A percentile compares a stretch with the other conserved stretches of the same genome.
These are phyloP conservation scores for Oenanthe javanica DNA, from an alignment of 140 eudicot species.

Conservation along the genomic window DNA sequence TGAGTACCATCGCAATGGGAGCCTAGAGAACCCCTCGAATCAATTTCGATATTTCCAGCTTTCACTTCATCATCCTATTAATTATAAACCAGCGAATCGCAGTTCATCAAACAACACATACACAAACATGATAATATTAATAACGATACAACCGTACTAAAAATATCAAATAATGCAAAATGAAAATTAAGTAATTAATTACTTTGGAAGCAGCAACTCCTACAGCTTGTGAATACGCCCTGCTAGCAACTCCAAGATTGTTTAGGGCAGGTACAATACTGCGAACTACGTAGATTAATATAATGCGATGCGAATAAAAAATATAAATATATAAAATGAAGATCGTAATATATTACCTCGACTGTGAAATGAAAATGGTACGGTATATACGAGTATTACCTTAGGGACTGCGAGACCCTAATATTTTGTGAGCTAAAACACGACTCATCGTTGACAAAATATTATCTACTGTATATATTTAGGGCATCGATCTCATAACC, in stretches of 20 bases:
- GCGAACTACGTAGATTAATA: not conserved
- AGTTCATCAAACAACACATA: too few species aligned
- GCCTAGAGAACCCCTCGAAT: too few species aligned
- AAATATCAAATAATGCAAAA: not conserved
- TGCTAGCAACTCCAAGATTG: not conserved
- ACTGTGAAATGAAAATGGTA: not conserved
- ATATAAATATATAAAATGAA: not conserved
- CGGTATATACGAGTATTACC: not conserved
- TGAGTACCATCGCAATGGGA: too few species aligned
- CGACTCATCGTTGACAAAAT: not conserved
- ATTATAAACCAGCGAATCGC: too few species aligned
- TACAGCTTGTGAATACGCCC: not conserved
- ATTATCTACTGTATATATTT: too few species aligned
- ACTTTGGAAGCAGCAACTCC: not conserved
- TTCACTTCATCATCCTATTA: too few species aligned
- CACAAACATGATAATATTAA: too few species aligned
- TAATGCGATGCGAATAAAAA: not conserved
- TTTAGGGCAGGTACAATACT: constrained; percentile 12
- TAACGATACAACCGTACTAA: too few species aligned
- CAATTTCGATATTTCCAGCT: too few species aligned
- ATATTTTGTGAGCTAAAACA: not conserved
- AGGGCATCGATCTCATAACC: too few species aligned
- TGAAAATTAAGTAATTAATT: not conserved
- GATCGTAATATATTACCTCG: too few species aligned
- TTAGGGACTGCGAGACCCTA: not conserved